Base-by-base conservation (phyloP, 2,329 filamentous ascomycete species). In the Rutstroemia sydowiana region DNA sequence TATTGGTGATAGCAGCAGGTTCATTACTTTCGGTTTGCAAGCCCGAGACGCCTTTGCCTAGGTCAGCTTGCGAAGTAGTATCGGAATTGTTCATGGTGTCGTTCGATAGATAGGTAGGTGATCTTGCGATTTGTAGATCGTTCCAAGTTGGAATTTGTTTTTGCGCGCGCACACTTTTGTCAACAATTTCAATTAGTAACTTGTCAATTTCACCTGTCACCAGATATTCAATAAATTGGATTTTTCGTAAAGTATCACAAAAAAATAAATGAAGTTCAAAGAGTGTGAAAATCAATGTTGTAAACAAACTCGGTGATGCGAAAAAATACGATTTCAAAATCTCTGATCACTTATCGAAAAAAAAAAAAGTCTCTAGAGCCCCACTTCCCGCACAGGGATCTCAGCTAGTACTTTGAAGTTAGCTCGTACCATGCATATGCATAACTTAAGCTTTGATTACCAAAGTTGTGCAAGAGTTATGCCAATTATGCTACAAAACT, bases 81-180 rank as follows among this genome's bases (percentile, higher is more conserved):
- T 46, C 48, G 8, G 41, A 26, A 31, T 26, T 18, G 39, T 21
- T 51, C 41, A 51, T 51, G 9, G 18, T 49, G 42, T 32, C 20
- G 18, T 16, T 52, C 36, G 5, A 48, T 41, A 32, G 20, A 9
- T 4, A 45, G 30, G 20, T 16, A n/a, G 28, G 11, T 20, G 18
- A n/a, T n/a, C n/a, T n/a, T n/a, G n/a, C n/a, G n/a, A n/a, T n/a
- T n/a, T n/a, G n/a, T n/a, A n/a, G n/a, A n/a, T n/a, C n/a, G n/a
- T n/a, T n/a, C n/a, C n/a, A n/a, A n/a, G n/a, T n/a, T n/a, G n/a
- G n/a, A n/a, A n/a, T n/a, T n/a, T n/a, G n/a, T n/a, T n/a, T n/a
- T n/a, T n/a, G 23, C 30, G 26, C 16, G 28, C 13, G 28, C 28
- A 8, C 41, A 21, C 34, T 51, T 34, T 36, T 34, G 13, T 11